Evolutionary conservation across 2,329 filamentous ascomycete genomes (phyloP).

Genomic region (Paecilomyces sp.): DNA sequence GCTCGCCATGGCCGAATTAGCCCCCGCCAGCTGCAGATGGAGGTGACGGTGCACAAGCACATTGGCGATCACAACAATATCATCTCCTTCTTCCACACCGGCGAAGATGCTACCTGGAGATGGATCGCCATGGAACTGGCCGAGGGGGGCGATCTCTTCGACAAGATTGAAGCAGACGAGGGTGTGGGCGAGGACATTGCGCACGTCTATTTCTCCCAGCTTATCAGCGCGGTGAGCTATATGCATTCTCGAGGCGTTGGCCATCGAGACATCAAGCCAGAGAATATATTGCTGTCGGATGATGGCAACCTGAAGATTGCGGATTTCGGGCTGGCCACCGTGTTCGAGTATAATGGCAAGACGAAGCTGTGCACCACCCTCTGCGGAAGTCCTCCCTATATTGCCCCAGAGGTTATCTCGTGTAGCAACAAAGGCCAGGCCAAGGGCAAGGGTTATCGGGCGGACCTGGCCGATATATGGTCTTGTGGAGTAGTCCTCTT

Average conservation of each 20-base stretch:
- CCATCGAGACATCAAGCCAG: slow-evolving; percentile 85
- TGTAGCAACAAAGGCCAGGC: slow-evolving; percentile 45
- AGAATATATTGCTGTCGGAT: slow-evolving; percentile 85
- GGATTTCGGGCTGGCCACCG: slow-evolving; percentile 90
- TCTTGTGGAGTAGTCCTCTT: slow-evolving; percentile 98
- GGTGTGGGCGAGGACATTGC: slow-evolving; percentile 92
- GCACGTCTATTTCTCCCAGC: slow-evolving; percentile 90
- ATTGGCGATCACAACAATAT: slow-evolving; percentile 88
- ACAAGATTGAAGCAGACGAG: slow-evolving; percentile 98
- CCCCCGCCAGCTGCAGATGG: slow-evolving; percentile 82
- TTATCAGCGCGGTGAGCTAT: slow-evolving; percentile 83
- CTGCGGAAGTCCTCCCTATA: slow-evolving; percentile 94
- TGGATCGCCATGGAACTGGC: slow-evolving; percentile 99
- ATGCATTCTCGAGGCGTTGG: slow-evolving; percentile 95
- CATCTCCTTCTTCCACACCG: slow-evolving; percentile 83
- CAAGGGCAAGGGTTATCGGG: slow-evolving; percentile 42
- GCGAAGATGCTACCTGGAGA: slow-evolving; percentile 78
- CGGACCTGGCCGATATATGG: slow-evolving; percentile 89
- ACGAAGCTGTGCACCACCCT: slow-evolving; percentile 79
- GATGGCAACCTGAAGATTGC: slow-evolving; percentile 87
- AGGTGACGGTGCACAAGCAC: slow-evolving; percentile 82
- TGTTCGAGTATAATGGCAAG: slow-evolving; percentile 84
- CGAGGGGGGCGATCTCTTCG: slow-evolving; percentile 91
- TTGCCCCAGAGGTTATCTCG: slow-evolving; percentile 79
- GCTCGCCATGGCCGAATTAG: slow-evolving; percentile 81